These are phyloP conservation scores for Phellinidium pouzarii DNA, from an alignment of 1,284 basidiomycete species.

Conservation along the genomic window DNA sequence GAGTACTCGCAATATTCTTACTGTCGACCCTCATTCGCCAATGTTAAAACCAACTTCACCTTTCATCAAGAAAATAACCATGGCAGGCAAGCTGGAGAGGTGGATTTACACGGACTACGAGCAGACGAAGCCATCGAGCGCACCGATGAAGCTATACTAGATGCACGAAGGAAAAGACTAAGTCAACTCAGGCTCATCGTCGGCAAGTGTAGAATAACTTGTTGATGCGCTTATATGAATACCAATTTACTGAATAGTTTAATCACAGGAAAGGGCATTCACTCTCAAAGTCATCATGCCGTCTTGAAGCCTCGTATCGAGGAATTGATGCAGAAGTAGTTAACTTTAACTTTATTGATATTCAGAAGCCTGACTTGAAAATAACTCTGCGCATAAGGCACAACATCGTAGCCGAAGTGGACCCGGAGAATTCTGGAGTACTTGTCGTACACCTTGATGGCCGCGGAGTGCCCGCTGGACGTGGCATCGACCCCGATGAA, in stretches of 20 bases:
- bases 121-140: slow-evolving; percentile 85
- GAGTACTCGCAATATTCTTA: too few species aligned
- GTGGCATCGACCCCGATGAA: slow-evolving; percentile 51
- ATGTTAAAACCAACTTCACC: neutral
- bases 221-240: neutral
- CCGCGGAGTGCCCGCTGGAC: slow-evolving; percentile 36
- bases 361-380: neutral
- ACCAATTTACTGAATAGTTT: neutral
- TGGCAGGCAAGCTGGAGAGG: slow-evolving; percentile 63
- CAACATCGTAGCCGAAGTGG: slow-evolving; percentile 68
- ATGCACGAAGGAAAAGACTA: slow-evolving; percentile 62
- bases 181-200: slow-evolving; percentile 81
- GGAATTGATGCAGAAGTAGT: slow-evolving; percentile 76
- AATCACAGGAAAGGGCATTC: slow-evolving; percentile 71
- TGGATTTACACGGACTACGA: slow-evolving; percentile 90
- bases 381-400: slow-evolving; percentile 39
- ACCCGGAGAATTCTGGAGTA: slow-evolving; percentile 81
- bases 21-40: neutral
- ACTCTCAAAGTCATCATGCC: slow-evolving; percentile 73
- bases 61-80: slow-evolving; percentile 74
- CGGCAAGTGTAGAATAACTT: slow-evolving; percentile 41
- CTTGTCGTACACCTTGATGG: slow-evolving; percentile 71
- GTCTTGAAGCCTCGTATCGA: slow-evolving; percentile 94
- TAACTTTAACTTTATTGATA: slow-evolving; percentile 10
- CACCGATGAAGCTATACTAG: slow-evolving; percentile 62